Percentiles rank a stretch among this genome's conserved stretches.
Conservation (phyloP, 2,329 filamentous ascomycete genomes). For the Esteya vermicola region DNA sequence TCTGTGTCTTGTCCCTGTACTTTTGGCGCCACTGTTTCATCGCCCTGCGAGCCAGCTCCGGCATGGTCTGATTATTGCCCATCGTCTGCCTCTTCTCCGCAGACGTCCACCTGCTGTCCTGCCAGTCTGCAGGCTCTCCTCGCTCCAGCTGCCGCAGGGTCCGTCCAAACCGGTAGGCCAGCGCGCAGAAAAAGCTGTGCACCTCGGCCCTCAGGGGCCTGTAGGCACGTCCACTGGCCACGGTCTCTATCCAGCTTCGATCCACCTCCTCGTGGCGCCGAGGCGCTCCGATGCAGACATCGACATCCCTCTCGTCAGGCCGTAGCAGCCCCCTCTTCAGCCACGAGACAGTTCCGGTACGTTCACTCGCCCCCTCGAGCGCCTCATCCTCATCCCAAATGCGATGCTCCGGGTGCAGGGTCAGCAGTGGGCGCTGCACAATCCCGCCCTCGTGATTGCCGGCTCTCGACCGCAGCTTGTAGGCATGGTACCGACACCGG, state of each 20-base stretch:
- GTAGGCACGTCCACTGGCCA: conserved; percentile 2
- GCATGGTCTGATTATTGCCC: too few species aligned
- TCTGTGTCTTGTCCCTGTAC: conserved; percentile 1
- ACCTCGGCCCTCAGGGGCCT: conserved; percentile 5
- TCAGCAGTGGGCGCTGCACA: conserved; percentile 14
- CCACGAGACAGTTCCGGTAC: too few species aligned
- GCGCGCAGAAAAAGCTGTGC: conserved; percentile 13
- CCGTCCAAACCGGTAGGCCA: conserved; percentile 15
- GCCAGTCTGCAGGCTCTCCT: conserved; percentile 1
- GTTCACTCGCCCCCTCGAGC: too few species aligned
- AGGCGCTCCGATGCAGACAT: conserved; percentile 9
- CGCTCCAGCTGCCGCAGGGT: conserved; percentile 12
- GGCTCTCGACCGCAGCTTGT: conserved; percentile 1
- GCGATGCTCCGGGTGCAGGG: conserved; percentile 19
- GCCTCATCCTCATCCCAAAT: conserved; percentile 1
- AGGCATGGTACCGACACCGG: conserved; percentile 9
- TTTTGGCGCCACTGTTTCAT: conserved; percentile 5
- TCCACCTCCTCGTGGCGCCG: conserved; percentile 6
- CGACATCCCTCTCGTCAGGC: conserved; percentile 3
- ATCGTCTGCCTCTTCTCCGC: too few species aligned
- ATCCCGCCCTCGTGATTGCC: conserved; percentile 12
- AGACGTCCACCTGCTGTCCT: not conserved
- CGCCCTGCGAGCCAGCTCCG: too few species aligned
- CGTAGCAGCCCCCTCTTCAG: not conserved
- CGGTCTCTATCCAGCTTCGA: conserved; percentile 7